A percentile compares a stretch with the other conserved stretches of the same genome.
phyloP scores from a whole-genome alignment of 2,329 filamentous ascomycete genomes.

The Periconia digitata region DNA sequence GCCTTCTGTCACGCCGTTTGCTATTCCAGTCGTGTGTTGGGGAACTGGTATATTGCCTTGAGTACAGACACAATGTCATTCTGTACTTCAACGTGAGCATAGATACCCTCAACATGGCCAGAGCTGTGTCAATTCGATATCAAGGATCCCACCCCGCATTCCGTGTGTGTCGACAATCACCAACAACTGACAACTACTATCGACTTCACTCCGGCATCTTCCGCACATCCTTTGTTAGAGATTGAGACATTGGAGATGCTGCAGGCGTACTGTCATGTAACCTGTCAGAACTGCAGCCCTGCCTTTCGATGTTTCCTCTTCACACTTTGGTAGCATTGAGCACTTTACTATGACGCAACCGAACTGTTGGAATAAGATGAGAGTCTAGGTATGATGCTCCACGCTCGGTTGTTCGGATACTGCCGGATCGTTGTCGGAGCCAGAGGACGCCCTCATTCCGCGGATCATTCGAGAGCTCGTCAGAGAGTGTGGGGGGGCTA shows the following conservation, averaged over 20 bases:
- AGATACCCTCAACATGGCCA: too few species aligned
- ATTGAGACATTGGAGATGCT: constrained; percentile 15
- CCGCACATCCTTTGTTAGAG: constrained; percentile 9
- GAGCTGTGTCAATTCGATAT: too few species aligned
- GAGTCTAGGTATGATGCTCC: background rate
- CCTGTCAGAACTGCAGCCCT: constrained; percentile 26
- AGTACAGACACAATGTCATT: too few species aligned
- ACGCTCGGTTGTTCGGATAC: constrained; percentile 30
- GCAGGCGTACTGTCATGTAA: constrained; percentile 23
- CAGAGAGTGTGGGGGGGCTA: constrained; percentile 28
- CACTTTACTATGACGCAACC: constrained; percentile 8
- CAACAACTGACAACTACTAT: background rate
- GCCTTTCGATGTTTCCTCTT: constrained; percentile 7
- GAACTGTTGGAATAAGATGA: constrained; percentile 6
- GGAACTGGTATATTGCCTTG: too few species aligned
- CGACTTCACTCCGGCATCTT: constrained; percentile 6
- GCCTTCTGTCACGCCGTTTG: too few species aligned
- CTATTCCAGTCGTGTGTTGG: background rate
- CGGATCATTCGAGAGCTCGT: constrained; percentile 6
- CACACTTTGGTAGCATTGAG: constrained; percentile 9
- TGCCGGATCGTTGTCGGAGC: constrained; percentile 27
- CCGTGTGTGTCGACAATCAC: background rate
- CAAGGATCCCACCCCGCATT: background rate
- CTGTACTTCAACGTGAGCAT: too few species aligned
- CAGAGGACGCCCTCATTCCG: constrained; percentile 22